Conservation (phyloP, 2,329 filamentous ascomycete genomes). For the Elsinoe ampelina region DNA sequence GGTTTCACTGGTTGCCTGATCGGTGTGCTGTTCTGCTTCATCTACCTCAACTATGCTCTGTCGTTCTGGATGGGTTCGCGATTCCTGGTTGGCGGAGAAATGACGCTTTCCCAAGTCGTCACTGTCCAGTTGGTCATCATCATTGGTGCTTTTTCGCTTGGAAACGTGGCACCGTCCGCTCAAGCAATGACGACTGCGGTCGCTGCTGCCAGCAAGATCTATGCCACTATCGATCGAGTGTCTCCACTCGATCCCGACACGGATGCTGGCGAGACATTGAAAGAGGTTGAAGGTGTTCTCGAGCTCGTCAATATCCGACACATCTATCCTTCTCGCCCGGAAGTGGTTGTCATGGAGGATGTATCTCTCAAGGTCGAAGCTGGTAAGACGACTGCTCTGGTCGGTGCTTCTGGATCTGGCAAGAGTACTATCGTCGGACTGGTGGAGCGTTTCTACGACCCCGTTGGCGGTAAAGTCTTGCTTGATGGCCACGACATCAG, state of each 20-base stretch:
- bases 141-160: constrained; percentile 85
- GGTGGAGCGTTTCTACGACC: constrained; percentile 89
- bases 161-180: constrained; percentile 74
- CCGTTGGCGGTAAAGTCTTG: constrained; percentile 66
- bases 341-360: constrained; percentile 79
- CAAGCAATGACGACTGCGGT: constrained; percentile 79
- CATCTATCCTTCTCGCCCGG: constrained; percentile 87
- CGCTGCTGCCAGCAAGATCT: constrained; percentile 84
- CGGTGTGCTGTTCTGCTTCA: constrained; percentile 68
- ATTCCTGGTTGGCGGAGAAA: constrained; percentile 58
- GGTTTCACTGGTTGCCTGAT: constrained; percentile 66
- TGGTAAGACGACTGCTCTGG: constrained; percentile 84
- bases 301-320: constrained; percentile 77
- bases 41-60: constrained; percentile 80
- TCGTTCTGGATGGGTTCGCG: constrained; percentile 81
- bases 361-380: constrained; percentile 73
- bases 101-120: constrained; percentile 61
- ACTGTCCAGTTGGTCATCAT: constrained; percentile 86
- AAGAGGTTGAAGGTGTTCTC: constrained; percentile 65
- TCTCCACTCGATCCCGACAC: constrained; percentile 75
- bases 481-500: constrained; percentile 77
- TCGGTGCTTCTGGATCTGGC: constrained; percentile 87
- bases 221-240: constrained; percentile 77
- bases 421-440: constrained; percentile 93
- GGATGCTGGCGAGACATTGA: constrained; percentile 61